Evolutionary conservation across 805 yeast species (phyloP), one percentile per base, ranked within the genome.

Genomic region (Spathaspora passalidarum): DNA sequence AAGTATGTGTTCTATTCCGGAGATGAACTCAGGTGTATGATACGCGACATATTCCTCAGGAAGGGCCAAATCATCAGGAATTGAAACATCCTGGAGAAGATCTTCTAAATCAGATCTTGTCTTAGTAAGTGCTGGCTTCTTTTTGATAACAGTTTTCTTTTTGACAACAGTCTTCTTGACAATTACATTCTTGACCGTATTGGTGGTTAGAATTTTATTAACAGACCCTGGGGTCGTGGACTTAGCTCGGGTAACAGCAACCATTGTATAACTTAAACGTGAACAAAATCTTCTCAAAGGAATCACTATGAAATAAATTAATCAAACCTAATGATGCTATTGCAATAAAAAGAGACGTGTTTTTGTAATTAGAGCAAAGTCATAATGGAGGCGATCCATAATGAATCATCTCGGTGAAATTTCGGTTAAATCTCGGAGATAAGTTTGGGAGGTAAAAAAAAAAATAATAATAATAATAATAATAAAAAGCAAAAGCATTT

Each of bases 1-100:
- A 7, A 72, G 22, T 5, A 72, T 50, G 44, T 60, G 63, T 8
- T 59, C 48, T 17, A 66, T 50, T 0, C 72, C 76, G 6, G 56
- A 44, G 3, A 69, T 53, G 50, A 72, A 72, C 18, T 61, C 63
- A 0, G 66, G 64, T 2, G 58, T 50, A 43, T 72, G 76, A 44
- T 34, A 58, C 1, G 53, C 57, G 8, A 64, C 54, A 49, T 63
- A 72, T 2, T 38, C 54, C 16, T 38, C 43, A 1, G 76, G 77
- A 16, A 68, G 52, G 16, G 44, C 32, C 29, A 51, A 32, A 35
- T 51, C 54, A 7, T 45, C 29, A 3, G 59, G 56, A 13, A 56
- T 41, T 4, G 23, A 35, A 25, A 56, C 46, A 32, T 50, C 54
- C 2, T 35, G n/a, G 7, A 59, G 34, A 8, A 45, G 32, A 17